Evolutionary conservation across 1,284 basidiomycete genomes (phyloP).

Genomic region (Rhodotorula glutinis): DNA sequence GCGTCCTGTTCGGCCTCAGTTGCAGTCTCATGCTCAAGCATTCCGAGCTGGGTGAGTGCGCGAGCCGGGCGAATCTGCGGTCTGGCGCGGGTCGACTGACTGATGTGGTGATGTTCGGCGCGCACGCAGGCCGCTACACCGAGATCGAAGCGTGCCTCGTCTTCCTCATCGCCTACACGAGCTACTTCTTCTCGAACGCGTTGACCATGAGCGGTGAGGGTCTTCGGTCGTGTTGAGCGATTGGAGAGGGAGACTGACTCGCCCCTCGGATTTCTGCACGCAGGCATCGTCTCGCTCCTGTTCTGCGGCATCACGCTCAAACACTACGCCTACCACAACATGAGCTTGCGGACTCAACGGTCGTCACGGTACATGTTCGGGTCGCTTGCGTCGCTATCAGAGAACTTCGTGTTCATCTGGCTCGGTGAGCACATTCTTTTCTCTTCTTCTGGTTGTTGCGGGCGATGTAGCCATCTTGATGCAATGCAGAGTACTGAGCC

Average conservation of each 20-base stretch:
- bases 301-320: conserved; percentile 99
- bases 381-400: conserved; percentile 85
- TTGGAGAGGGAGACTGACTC: no score
- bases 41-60: conserved; percentile 56
- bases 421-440: no score
- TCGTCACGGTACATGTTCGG: conserved; percentile 95
- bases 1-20: conserved; percentile 82
- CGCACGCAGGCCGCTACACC: conserved; percentile 63
- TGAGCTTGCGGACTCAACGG: conserved; percentile 90
- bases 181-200: conserved; percentile 98
- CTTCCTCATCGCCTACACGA: conserved; percentile 89
- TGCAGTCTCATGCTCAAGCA: conserved; percentile 94
- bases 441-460: no score
- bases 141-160: conserved; percentile 93
- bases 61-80: no score
- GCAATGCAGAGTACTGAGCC: no score
- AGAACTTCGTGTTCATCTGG: conserved; percentile 99
- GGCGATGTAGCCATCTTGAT: no score
- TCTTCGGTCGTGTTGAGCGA: not conserved
- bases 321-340: conserved; percentile 98
- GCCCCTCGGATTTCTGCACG: not conserved
- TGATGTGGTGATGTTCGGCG: no score
- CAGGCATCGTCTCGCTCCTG: conserved; percentile 88
- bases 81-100: no score
- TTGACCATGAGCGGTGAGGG: conserved; percentile 75